These are phyloP conservation scores for Paspalum vaginatum DNA, from an alignment of 176 grass and related monocot genomes.

Conservation along the genomic window DNA sequence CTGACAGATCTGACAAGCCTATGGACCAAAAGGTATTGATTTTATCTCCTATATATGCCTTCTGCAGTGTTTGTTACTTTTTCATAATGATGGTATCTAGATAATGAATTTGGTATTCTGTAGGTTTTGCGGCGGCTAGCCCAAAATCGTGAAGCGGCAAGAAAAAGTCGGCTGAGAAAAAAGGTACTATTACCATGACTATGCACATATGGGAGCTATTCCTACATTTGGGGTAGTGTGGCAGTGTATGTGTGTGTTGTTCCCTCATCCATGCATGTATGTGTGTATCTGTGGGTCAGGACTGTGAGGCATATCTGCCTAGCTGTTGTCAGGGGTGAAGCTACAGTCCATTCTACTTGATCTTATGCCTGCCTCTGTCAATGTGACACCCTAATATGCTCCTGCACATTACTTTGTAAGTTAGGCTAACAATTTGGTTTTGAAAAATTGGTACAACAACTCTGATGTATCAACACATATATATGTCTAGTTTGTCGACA, in stretches of 20 bases:
- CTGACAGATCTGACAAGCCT: conserved; percentile 63
- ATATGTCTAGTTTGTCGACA: neutral
- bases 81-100: conserved; percentile 15
- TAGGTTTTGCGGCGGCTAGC: conserved; percentile 75
- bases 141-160: conserved; percentile 78
- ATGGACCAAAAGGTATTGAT: conserved; percentile 67
- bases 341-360: neutral
- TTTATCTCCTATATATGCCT: conserved; percentile 16
- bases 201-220: neutral
- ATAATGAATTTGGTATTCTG: conserved; percentile 33
- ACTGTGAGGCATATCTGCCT: neutral
- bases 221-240: neutral
- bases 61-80: conserved; percentile 2
- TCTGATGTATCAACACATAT: neutral
- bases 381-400: neutral
- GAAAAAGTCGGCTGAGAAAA: conserved; percentile 75
- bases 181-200: conserved; percentile 44
- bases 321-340: neutral
- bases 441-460: neutral
- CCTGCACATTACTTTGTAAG: neutral
- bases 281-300: neutral
- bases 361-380: neutral
- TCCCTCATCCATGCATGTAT: neutral
- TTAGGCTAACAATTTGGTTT: neutral
- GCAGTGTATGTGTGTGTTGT: neutral